Conservation (phyloP, 176 grass and related monocot species). For the Aechmea fasciata region DNA sequence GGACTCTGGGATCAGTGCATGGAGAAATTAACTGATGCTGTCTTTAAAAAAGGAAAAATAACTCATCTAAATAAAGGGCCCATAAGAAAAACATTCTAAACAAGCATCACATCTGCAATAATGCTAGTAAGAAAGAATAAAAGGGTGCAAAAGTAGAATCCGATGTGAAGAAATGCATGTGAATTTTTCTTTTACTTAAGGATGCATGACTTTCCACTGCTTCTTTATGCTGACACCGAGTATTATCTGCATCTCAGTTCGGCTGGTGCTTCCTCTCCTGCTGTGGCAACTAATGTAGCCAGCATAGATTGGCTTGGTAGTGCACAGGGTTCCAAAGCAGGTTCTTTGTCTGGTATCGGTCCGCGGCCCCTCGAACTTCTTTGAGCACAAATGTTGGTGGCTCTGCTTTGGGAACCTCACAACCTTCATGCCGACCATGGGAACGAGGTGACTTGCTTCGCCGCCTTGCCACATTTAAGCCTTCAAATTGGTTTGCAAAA, state of each 20-base stretch:
- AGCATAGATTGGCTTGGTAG: constrained; percentile 87
- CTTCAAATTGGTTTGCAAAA: constrained; percentile 79
- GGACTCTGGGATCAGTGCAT: no score
- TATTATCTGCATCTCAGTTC: constrained; percentile 53
- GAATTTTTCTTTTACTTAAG: not conserved
- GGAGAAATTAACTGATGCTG: no score
- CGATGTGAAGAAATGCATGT: not conserved
- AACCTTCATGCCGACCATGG: constrained; percentile 83
- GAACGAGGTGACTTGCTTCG: constrained; percentile 85
- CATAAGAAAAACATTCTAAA: no score
- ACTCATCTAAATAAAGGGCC: no score
- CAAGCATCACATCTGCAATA: not conserved
- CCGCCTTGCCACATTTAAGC: constrained; percentile 67
- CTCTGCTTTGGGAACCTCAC: constrained; percentile 45
- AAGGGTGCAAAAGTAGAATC: not conserved
- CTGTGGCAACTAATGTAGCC: constrained; percentile 54
- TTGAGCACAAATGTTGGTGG: constrained; percentile 67
- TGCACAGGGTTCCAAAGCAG: constrained; percentile 63
- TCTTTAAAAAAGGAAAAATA: no score
- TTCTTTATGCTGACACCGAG: constrained; percentile 10
- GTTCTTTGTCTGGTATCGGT: constrained; percentile 46
- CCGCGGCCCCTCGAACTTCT: constrained; percentile 45
- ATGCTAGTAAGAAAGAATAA: not conserved
- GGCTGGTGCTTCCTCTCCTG: constrained; percentile 80
- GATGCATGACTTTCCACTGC: not conserved